Percentiles rank a stretch among this genome's conserved stretches.
Evolutionary conservation across 768 basidiomycete species (phyloP).

Genomic region (Hortiboletus flavorubellus): DNA sequence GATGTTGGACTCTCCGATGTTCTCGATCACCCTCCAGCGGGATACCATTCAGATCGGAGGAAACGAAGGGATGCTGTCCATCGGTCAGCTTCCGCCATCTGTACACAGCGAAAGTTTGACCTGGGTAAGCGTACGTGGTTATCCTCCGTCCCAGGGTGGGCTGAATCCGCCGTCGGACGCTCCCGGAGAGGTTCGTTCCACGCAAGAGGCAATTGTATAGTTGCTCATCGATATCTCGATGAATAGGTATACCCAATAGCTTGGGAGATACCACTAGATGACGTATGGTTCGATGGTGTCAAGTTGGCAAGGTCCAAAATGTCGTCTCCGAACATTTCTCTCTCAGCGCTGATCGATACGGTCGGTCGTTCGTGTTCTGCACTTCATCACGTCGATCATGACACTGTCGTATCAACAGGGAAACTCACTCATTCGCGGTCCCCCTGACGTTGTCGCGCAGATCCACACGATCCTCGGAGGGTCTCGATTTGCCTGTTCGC

Average conservation of each 20-base stretch:
- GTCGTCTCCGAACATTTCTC: constrained; percentile 43
- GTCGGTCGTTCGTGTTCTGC: constrained; percentile 32
- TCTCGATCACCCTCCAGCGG: constrained; percentile 63
- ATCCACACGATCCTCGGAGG: constrained; percentile 43
- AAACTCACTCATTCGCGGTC: constrained; percentile 74
- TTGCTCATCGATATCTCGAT: neutral
- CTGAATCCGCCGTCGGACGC: constrained; percentile 52
- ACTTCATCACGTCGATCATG: neutral
- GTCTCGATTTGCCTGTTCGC: constrained; percentile 53
- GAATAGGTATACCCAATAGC: constrained; percentile 55
- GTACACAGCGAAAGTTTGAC: constrained; percentile 50
- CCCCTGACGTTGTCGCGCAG: constrained; percentile 55
- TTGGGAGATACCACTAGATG: constrained; percentile 73
- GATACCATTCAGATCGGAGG: constrained; percentile 67
- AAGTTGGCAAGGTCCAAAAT: constrained; percentile 55
- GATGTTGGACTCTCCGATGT: constrained; percentile 42
- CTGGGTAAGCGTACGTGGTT: constrained; percentile 63
- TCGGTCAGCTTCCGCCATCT: constrained; percentile 60
- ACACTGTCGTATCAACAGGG: constrained; percentile 42
- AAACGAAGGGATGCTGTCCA: constrained; percentile 59
- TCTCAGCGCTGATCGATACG: constrained; percentile 72
- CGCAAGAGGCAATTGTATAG: neutral
- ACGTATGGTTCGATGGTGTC: constrained; percentile 66
- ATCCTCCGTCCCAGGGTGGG: constrained; percentile 50
- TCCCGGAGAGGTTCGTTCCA: constrained; percentile 52